A percentile compares a stretch with the other conserved stretches of the same genome.
These are phyloP conservation scores for Trichoderma virens DNA, from an alignment of 495 filamentous ascomycete species.

Conservation along the genomic window DNA sequence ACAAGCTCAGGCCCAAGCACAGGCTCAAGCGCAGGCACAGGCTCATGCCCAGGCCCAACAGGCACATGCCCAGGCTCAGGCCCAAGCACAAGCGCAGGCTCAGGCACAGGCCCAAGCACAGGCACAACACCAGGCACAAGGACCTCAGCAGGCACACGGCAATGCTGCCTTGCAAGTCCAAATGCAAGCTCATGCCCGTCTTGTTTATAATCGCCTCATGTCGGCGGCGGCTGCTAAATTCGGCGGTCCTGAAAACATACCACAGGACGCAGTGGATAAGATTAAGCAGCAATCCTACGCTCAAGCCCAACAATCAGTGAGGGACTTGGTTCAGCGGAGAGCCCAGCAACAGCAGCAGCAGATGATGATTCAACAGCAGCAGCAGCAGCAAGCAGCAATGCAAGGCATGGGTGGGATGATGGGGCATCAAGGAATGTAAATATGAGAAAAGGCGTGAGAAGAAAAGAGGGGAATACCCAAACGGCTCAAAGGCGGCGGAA, in stretches of 20 bases:
- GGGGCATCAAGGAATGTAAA: slow-evolving; percentile 25
- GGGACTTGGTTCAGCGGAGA: slow-evolving; percentile 27
- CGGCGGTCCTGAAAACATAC: slow-evolving; percentile 26
- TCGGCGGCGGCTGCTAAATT: slow-evolving; percentile 33
- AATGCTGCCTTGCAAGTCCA: slow-evolving; percentile 20
- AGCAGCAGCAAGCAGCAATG: slow-evolving; percentile 25
- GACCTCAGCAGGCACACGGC: slow-evolving; percentile 18
- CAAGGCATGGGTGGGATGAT: slow-evolving; percentile 33
- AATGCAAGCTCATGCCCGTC: slow-evolving; percentile 26
- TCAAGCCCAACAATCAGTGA: slow-evolving; percentile 22
- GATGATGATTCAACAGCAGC: slow-evolving; percentile 28
- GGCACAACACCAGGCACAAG: slow-evolving; percentile 22
- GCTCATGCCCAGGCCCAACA: not conserved
- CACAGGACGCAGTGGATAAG: slow-evolving; percentile 24
- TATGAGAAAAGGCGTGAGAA: not conserved
- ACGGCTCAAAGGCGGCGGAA: no score
- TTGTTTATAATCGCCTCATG: slow-evolving; percentile 42
- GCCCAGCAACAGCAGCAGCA: slow-evolving; percentile 38
- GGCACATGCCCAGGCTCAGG: not conserved
- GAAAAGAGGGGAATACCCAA: not conserved
- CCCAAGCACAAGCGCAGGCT: slow-evolving; percentile 20
- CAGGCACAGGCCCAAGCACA: slow-evolving; percentile 27
- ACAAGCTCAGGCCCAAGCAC: slow-evolving; percentile 26
- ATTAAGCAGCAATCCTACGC: slow-evolving; percentile 21
- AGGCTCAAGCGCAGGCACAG: not conserved